Evolutionary conservation across 352 stramenopile species (phyloP), one percentile per base, ranked within the genome.

Genomic region (Pythium phragmitis): DNA sequence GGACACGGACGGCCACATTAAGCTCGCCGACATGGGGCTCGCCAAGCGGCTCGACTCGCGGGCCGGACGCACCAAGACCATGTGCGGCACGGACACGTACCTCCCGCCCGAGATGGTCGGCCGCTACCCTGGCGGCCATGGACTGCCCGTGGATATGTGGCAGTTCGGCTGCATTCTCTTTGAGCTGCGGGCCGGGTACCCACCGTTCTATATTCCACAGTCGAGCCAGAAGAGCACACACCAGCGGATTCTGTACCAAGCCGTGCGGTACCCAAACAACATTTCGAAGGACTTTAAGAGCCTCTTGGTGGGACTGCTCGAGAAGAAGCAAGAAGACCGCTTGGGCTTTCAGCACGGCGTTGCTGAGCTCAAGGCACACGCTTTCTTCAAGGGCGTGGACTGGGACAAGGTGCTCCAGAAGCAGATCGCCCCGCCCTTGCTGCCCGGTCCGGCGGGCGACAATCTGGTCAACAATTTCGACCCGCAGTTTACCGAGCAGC

Each of bases 111-210:
- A 97, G 68, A 96, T 98, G 79, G 84, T 92, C 0, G 77, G 84
- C 2, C 82, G 88, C 16, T 86, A 85, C 56, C 68, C 77, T 12
- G 71, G 74, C 19, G 91, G 88, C 21, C 92, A 98, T 57, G 92
- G 92, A 1, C 78, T 96, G 6, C 67, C 84, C 7, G 93, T 98
- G 3, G 94, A 98, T 70, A 90, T 96, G 80, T 98, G 94, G 94
- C 91, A 96, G 70, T 86, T 98, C 37, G 94, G 94, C 30, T 97
- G 88, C 60, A 84, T 98, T 34, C 75, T 98, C n/a, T 98, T 97
- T 63, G 94, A 98, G 70, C 88, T 98, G 33, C 79, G 91, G 17
- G 88, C 87, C 4, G 93, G 93, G 1, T 96, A 96, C 53, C 93
- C 93, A 1, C 93, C 92, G 34, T 98, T 97, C 62, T 98, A 97